These are phyloP conservation scores for Acanthamoeba triangularis DNA, from an alignment of 208 protist species.

Conservation along the genomic window DNA sequence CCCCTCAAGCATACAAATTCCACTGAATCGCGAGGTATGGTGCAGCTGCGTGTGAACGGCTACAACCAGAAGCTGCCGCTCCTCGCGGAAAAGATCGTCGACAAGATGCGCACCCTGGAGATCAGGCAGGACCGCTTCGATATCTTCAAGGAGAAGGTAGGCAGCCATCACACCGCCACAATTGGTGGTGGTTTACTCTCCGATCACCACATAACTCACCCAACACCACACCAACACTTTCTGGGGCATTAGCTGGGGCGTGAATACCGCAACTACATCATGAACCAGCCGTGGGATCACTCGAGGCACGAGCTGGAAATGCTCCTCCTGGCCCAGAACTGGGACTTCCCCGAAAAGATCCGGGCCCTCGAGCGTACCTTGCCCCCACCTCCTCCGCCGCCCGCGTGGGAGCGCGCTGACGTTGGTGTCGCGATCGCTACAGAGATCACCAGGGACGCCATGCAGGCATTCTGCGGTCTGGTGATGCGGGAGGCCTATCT, in stretches of 20 bases:
- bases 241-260: neutral
- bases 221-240: neutral
- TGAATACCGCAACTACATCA: conserved; percentile 70
- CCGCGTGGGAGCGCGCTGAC: neutral
- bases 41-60: conserved; percentile 63
- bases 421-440: neutral
- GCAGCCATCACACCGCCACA: neutral
- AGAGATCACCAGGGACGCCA: conserved; percentile 32
- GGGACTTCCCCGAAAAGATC: conserved; percentile 30
- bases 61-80: conserved; percentile 80
- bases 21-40: neutral
- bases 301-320: conserved; percentile 47
- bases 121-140: conserved; percentile 75
- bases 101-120: conserved; percentile 68
- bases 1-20: neutral
- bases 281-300: conserved; percentile 74
- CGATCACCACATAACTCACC: neutral
- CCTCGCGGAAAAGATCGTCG: conserved; percentile 74
- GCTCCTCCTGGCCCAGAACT: neutral
- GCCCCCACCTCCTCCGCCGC: neutral
- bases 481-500: conserved; percentile 16
- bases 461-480: conserved; percentile 13
- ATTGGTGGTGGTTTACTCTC: neutral
- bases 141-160: conserved; percentile 80
- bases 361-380: conserved; percentile 1